Percentiles rank a stretch among this genome's conserved stretches.
Evolutionary conservation across 176 grass and related monocot genomes (phyloP).

Genomic region (Canna indica): DNA sequence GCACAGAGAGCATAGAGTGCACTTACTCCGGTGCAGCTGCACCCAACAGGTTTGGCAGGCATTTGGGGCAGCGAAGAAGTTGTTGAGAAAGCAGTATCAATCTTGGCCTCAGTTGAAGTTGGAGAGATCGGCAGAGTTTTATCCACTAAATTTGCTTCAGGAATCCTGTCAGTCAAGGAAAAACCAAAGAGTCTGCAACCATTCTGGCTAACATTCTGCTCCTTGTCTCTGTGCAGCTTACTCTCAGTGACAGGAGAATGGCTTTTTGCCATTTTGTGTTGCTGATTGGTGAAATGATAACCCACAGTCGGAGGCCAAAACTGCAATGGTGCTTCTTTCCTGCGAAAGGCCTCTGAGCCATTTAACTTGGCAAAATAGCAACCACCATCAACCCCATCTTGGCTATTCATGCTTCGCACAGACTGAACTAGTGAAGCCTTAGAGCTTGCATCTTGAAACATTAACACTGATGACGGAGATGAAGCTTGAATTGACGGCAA

Average conservation of each 20-base stretch:
- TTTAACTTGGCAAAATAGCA: neutral
- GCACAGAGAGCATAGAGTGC: constrained; percentile 3
- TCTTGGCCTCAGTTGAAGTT: constrained; percentile 12
- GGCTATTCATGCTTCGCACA: neutral
- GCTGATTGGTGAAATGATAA: constrained; percentile 18
- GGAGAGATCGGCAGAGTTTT: constrained; percentile 1
- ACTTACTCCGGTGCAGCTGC: neutral
- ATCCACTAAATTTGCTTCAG: constrained; percentile 21
- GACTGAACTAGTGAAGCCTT: constrained; percentile 12
- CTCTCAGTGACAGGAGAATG: neutral
- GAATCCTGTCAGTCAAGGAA: constrained; percentile 52
- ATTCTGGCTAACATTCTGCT: constrained; percentile 8
- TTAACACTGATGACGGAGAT: constrained; percentile 68
- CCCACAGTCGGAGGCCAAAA: constrained; percentile 5
- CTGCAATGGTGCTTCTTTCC: constrained; percentile 16
- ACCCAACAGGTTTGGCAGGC: constrained; percentile 2
- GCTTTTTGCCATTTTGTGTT: constrained; percentile 10
- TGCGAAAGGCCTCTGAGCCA: neutral
- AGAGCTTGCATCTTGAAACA: constrained; percentile 39
- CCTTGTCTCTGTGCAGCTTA: constrained; percentile 26
- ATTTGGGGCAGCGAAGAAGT: constrained; percentile 2
- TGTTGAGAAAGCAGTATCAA: constrained; percentile 2
- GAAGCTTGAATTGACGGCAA: constrained; percentile 29
- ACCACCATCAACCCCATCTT: constrained; percentile 9
- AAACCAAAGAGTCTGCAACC: constrained; percentile 78